Percentiles rank a stretch among this genome's conserved stretches.
These are phyloP conservation scores for Pichia eremophila DNA, from an alignment of 805 yeast species.

Conservation along the genomic window DNA sequence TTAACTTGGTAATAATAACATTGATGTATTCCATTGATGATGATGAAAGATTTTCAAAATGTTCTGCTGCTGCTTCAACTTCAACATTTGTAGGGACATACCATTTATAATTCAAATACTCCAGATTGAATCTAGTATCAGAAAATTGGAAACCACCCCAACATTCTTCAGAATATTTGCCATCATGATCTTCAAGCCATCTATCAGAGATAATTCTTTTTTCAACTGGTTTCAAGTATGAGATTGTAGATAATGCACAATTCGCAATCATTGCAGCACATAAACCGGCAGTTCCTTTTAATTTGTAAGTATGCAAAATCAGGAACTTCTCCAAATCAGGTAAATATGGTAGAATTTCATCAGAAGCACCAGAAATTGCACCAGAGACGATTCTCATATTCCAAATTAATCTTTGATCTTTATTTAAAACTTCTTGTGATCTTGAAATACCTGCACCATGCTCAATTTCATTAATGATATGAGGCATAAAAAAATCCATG, in stretches of 20 bases:
- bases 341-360: conserved; percentile 33
- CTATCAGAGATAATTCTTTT: conserved; percentile 42
- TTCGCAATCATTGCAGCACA: conserved; percentile 50
- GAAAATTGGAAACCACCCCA: conserved; percentile 75
- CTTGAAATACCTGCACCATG: conserved; percentile 77
- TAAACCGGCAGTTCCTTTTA: conserved; percentile 54
- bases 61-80: conserved; percentile 48
- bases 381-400: conserved; percentile 62
- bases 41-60: conserved; percentile 42
- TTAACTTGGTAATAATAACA: conserved; percentile 39
- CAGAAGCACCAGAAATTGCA: conserved; percentile 59
- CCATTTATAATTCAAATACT: conserved; percentile 60
- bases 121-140: conserved; percentile 35
- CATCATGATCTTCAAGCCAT: conserved; percentile 28
- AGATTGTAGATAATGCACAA: conserved; percentile 53
- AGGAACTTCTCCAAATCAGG: conserved; percentile 39
- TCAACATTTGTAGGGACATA: conserved; percentile 54
- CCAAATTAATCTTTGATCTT: conserved; percentile 72
- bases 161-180: conserved; percentile 34
- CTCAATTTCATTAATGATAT: conserved; percentile 60
- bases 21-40: conserved; percentile 43
- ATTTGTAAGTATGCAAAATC: conserved; percentile 32
- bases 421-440: conserved; percentile 54
- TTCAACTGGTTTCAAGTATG: conserved; percentile 52
- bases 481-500: conserved; percentile 36